Conservation (phyloP, 1,284 basidiomycete genomes). For the Ganoderma leucocontextum region DNA sequence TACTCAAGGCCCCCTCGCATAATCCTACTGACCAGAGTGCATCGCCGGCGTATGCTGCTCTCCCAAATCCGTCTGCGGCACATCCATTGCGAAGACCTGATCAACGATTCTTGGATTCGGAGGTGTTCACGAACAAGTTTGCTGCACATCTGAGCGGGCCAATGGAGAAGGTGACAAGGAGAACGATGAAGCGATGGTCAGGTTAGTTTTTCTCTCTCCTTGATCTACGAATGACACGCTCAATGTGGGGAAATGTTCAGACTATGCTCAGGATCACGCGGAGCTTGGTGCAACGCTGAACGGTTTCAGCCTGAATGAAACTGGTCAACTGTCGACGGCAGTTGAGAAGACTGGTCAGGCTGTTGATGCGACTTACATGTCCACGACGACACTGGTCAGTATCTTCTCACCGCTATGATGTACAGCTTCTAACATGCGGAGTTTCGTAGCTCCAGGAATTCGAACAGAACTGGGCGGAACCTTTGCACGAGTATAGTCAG, state of each 20-base stretch:
- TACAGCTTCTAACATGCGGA: constrained; percentile 6
- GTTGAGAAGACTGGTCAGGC: constrained; percentile 96
- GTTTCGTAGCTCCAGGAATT: constrained; percentile 83
- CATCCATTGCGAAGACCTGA: constrained; percentile 90
- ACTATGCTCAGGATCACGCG: constrained; percentile 89
- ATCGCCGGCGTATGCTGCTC: constrained; percentile 80
- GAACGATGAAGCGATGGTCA: constrained; percentile 93
- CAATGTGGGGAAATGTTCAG: constrained; percentile 46
- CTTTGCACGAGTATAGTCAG: constrained; percentile 94
- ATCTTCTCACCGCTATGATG: background rate
- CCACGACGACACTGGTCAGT: constrained; percentile 86
- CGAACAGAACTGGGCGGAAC: constrained; percentile 95
- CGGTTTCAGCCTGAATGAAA: constrained; percentile 93
- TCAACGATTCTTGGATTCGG: constrained; percentile 95
- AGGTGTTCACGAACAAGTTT: constrained; percentile 97
- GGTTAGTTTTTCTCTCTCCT: constrained; percentile 55
- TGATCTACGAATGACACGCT: background rate
- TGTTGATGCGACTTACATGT: constrained; percentile 92
- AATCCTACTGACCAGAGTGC: constrained; percentile 87
- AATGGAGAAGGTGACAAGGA: constrained; percentile 96
- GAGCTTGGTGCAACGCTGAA: constrained; percentile 97
- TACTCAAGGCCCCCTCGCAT: constrained; percentile 94
- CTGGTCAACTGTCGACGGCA: constrained; percentile 73
- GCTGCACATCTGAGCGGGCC: constrained; percentile 89
- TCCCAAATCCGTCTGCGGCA: constrained; percentile 89